Base-by-base conservation (phyloP, 176 grass and related monocot species). In the Avena eriantha region DNA sequence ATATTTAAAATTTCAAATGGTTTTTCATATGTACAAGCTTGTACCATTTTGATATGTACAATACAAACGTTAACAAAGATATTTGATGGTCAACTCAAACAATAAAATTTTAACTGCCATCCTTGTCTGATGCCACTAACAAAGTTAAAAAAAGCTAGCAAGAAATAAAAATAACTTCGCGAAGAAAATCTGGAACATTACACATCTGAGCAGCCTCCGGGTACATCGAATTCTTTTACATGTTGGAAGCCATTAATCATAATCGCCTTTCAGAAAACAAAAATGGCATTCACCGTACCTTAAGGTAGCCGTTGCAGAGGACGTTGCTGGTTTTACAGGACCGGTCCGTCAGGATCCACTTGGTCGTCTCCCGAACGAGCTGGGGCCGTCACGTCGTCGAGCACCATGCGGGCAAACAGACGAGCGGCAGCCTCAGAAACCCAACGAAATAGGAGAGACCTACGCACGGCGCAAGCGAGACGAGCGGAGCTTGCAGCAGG, bases 361-460 rank as follows among this genome's bases (percentile, higher is more conserved):
- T 90, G 50, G 51, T 45, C 21, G 31, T 70, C 51, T 82, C 78
- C 15, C 7, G 15, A 18, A 86, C 83, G 51, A 90, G 78, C 88
- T 90, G 80, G 0, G 43, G 39, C 0, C 39, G 39, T 41, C 39
- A 41, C 39, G 39, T 41, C 39, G 39, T 60, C 48, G 71, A 86
- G 50, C 29, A 66, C 58, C 82, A 78, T 89, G 76, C 76, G 69
- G 60, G 77, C 35, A 82, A 74, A 31, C 66, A 75, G 24, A 75
- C 71, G 61, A 29, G 65, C 34, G 22, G 43, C 39, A 46, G 19
- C 26, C 16, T 83, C 84, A 87, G 64, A 73, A 21, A 73, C 11
- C 2, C 21, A 49, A 5, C 10, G 15, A 8, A 17, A 48, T 26
- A 24, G 12, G 9, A 53, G 10, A 47, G 33, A 89, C 39, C 12